Percentiles rank a stretch among this genome's conserved stretches.
These are phyloP conservation scores for Barbatosphaeria neglecta DNA, from an alignment of 495 filamentous ascomycete species.

Conservation along the genomic window DNA sequence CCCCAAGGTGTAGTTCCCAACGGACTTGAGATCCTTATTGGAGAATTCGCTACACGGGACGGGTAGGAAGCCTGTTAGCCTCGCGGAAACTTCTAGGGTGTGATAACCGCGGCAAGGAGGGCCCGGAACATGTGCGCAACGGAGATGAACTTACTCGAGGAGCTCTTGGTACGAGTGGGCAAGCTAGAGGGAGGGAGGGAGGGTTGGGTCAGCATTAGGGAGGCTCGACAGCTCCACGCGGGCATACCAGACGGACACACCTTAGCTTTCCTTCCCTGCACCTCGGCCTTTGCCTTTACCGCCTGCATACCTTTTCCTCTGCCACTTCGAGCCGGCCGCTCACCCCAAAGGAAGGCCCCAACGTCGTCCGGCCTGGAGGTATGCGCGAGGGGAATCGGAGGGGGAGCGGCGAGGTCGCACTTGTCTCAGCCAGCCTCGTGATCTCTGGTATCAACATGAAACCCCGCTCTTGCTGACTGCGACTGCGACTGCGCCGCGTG, in stretches of 20 bases:
- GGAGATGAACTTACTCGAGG: constrained; percentile 59
- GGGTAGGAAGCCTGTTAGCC: no score
- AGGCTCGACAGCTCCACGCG: neutral
- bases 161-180: constrained; percentile 93
- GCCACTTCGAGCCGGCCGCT: neutral
- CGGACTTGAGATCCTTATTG: constrained; percentile 75
- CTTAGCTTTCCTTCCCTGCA: constrained; percentile 89
- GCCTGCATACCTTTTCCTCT: constrained; percentile 42
- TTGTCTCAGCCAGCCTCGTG: neutral
- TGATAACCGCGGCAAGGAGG: neutral
- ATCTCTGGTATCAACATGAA: neutral
- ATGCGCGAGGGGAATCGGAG: neutral
- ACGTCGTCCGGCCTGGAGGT: neutral
- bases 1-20: constrained; percentile 90
- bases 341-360: neutral
- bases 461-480: no score
- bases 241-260: constrained; percentile 33
- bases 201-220: constrained; percentile 11
- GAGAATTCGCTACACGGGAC: constrained; percentile 71
- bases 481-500: neutral
- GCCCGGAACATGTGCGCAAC: neutral
- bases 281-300: constrained; percentile 69
- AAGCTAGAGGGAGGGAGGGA: constrained; percentile 59
- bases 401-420: neutral
- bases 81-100: no score